Conservation (phyloP, 331 rosid species). For the Telfairia occidentalis region DNA sequence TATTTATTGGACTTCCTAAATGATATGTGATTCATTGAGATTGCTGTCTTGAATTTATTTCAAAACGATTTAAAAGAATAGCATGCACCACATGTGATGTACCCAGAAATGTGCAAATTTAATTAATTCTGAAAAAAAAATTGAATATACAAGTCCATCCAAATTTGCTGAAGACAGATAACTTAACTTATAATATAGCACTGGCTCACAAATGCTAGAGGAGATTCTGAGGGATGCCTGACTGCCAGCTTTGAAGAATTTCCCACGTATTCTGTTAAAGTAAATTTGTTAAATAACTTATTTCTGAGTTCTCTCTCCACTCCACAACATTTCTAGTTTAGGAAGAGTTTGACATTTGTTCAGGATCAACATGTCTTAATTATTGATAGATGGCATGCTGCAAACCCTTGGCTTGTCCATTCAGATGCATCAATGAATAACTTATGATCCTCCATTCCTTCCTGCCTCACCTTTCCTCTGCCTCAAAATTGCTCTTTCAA, state of each 20-base stretch:
- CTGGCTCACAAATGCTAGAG: neutral
- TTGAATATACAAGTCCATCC: neutral
- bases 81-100: neutral
- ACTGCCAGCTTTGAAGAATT: neutral
- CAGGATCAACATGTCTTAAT: neutral
- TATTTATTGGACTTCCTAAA: neutral
- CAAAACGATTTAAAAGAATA: neutral
- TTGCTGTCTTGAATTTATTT: neutral
- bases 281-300: neutral
- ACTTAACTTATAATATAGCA: neutral
- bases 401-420: neutral
- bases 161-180: neutral
- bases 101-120: neutral
- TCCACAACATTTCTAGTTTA: neutral
- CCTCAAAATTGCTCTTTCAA: conserved; percentile 13
- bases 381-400: neutral
- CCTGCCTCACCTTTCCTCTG: neutral
- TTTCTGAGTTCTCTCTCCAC: neutral
- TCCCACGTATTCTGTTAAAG: neutral
- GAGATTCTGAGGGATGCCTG: neutral
- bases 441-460: neutral
- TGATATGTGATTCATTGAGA: neutral
- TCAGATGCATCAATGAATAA: neutral
- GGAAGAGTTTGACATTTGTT: neutral
- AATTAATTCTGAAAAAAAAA: neutral